Percentiles rank a stretch among this genome's conserved stretches.
Conservation (phyloP, 23 red algal genomes). For the Cyanidium caldarium region DNA sequence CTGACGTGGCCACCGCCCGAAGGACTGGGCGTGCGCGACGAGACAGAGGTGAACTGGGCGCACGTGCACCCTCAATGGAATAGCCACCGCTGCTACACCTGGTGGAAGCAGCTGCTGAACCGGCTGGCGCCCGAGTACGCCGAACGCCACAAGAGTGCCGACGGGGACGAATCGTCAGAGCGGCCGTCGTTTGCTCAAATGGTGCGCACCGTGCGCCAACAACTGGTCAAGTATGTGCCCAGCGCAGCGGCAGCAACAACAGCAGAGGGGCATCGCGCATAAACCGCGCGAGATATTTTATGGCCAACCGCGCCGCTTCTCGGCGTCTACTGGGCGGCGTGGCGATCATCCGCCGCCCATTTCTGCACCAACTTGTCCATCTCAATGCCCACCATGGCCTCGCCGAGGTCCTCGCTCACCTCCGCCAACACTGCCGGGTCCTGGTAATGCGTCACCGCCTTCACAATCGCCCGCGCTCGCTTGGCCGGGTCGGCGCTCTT, state of each 20-base stretch:
- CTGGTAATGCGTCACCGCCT: conserved; percentile 81
- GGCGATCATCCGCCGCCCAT: conserved; percentile 91
- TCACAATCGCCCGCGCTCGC: conserved; percentile 91
- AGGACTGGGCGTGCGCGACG: background rate
- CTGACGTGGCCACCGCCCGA: background rate
- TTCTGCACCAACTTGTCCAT: conserved; percentile 89
- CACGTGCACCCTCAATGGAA: background rate
- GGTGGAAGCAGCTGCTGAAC: background rate
- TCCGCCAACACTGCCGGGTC: conserved; percentile 69
- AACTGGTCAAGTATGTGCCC: too few species aligned
- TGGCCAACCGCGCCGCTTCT: background rate
- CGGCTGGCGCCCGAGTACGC: background rate
- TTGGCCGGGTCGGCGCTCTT: conserved; percentile 76
- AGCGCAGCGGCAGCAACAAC: too few species aligned
- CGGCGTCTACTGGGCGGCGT: conserved; percentile 24
- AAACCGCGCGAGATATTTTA: background rate
- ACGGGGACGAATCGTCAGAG: too few species aligned
- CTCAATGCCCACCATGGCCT: conserved; percentile 97
- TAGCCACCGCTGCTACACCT: background rate
- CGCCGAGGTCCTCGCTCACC: conserved; percentile 51
- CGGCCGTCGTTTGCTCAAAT: too few species aligned
- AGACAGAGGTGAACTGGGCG: background rate
- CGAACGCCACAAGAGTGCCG: too few species aligned
- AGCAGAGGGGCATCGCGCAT: too few species aligned
- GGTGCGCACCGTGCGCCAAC: too few species aligned